These are phyloP conservation scores for Globisporangium paddicum DNA, from an alignment of 352 stramenopile genomes.

Conservation along the genomic window DNA sequence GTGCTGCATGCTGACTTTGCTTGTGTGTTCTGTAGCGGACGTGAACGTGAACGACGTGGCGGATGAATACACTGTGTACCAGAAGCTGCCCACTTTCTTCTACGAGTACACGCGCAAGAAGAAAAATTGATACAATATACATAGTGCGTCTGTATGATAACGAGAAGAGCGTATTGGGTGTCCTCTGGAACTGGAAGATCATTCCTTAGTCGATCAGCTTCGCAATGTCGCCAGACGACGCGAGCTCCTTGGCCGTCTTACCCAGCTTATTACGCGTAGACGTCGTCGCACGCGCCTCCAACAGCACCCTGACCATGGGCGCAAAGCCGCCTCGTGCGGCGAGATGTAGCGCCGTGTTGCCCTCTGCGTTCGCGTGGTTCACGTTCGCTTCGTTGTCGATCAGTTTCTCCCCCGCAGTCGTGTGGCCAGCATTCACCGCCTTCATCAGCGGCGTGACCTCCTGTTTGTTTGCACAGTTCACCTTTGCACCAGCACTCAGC, in stretches of 20 bases:
- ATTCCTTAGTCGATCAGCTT: conserved; percentile 43
- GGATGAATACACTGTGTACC: conserved; percentile 82
- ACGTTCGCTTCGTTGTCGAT: conserved; percentile 72
- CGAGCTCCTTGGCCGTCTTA: conserved; percentile 74
- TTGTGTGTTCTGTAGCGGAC: conserved; percentile 19
- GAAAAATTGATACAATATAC: conserved; percentile 19
- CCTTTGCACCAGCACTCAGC: conserved; percentile 71
- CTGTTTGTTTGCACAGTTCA: conserved; percentile 65
- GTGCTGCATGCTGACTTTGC: not conserved
- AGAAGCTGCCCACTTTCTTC: conserved; percentile 85
- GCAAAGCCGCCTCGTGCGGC: conserved; percentile 77
- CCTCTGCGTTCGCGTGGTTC: conserved; percentile 60
- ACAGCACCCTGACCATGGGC: conserved; percentile 57
- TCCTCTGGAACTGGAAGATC: not conserved
- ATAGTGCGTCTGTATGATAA: not conserved
- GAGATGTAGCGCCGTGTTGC: conserved; percentile 83
- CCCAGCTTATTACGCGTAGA: conserved; percentile 68
- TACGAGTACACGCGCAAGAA: conserved; percentile 85
- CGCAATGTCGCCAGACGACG: conserved; percentile 46
- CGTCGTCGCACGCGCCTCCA: conserved; percentile 48
- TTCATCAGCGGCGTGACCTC: conserved; percentile 87
- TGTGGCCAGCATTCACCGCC: conserved; percentile 74
- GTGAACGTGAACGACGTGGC: conserved; percentile 64
- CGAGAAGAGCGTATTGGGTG: not conserved
- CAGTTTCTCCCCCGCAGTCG: conserved; percentile 84